phyloP scores from a whole-genome alignment of 2,329 filamentous ascomycete species.

The Coleophoma crateriformis region DNA sequence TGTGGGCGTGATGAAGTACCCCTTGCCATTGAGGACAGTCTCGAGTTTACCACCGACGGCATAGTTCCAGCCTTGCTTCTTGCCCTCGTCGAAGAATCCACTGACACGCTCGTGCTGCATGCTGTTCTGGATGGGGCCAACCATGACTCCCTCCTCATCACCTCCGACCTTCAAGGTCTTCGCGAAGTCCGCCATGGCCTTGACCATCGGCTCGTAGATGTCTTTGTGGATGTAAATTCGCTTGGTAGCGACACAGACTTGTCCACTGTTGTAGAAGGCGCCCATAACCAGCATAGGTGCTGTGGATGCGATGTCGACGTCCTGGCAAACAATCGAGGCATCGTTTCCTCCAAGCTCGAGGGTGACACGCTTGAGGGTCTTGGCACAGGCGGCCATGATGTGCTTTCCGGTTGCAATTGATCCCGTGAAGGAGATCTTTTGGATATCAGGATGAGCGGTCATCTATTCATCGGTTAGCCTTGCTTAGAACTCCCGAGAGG shows the following conservation, averaged over 20 bases:
- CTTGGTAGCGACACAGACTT: slow-evolving; percentile 52
- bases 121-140: slow-evolving; percentile 57
- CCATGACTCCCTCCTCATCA: slow-evolving; percentile 31
- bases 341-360: slow-evolving; percentile 46
- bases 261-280: slow-evolving; percentile 47
- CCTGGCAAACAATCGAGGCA: slow-evolving; percentile 45
- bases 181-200: slow-evolving; percentile 37
- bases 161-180: slow-evolving; percentile 33
- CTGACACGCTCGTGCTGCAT: slow-evolving; percentile 60
- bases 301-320: slow-evolving; percentile 42
- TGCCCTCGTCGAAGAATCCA: slow-evolving; percentile 48
- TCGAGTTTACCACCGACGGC: slow-evolving; percentile 35
- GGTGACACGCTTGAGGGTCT: slow-evolving; percentile 38
- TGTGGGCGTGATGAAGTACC: slow-evolving; percentile 52
- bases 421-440: slow-evolving; percentile 53
- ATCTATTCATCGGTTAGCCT: slow-evolving; percentile 25
- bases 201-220: slow-evolving; percentile 50
- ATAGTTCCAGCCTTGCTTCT: slow-evolving; percentile 45
- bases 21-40: slow-evolving; percentile 23
- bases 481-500: not conserved
- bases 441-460: slow-evolving; percentile 44
- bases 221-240: slow-evolving; percentile 55
- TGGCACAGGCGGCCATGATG: slow-evolving; percentile 42
- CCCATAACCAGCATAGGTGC: slow-evolving; percentile 38
- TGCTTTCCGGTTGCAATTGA: slow-evolving; percentile 42